phyloP scores from a whole-genome alignment of 345 rosid genomes.

The Eutrema yunnanense region DNA sequence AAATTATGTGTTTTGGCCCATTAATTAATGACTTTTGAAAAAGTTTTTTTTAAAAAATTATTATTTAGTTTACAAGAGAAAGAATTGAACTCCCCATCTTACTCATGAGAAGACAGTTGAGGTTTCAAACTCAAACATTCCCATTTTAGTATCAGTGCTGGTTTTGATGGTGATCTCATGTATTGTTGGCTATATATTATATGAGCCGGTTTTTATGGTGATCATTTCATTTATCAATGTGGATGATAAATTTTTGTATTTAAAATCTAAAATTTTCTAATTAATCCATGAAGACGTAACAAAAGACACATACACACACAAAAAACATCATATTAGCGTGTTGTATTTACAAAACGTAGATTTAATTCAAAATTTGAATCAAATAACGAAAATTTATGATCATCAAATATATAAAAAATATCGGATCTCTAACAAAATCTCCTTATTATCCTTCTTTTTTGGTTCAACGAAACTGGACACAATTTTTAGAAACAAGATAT shows the following conservation, averaged over 20 bases:
- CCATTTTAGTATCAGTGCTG: background rate
- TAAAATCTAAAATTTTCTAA: too few relatives aligned
- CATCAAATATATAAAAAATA: too few relatives aligned
- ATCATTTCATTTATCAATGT: background rate
- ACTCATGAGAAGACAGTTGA: background rate
- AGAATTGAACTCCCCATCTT: background rate
- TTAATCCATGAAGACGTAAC: background rate
- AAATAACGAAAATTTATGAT: too few relatives aligned
- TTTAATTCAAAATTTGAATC: too few relatives aligned
- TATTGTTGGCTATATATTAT: background rate
- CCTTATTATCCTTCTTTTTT: background rate
- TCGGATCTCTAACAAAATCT: background rate
- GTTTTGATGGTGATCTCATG: background rate
- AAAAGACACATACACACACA: too few relatives aligned
- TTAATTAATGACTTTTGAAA: background rate
- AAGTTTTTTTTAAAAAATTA: background rate
- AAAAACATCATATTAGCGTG: too few relatives aligned
- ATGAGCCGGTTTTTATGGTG: too few relatives aligned
- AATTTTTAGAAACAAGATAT: background rate
- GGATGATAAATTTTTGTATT: background rate
- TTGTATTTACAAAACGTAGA: too few relatives aligned
- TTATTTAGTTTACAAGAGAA: background rate
- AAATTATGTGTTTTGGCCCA: background rate
- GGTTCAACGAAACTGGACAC: background rate
- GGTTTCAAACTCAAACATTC: background rate